Evolutionary conservation across 306 rosid species (phyloP), one percentile per base, ranked within the genome.

Genomic region (Quercus dentata): DNA sequence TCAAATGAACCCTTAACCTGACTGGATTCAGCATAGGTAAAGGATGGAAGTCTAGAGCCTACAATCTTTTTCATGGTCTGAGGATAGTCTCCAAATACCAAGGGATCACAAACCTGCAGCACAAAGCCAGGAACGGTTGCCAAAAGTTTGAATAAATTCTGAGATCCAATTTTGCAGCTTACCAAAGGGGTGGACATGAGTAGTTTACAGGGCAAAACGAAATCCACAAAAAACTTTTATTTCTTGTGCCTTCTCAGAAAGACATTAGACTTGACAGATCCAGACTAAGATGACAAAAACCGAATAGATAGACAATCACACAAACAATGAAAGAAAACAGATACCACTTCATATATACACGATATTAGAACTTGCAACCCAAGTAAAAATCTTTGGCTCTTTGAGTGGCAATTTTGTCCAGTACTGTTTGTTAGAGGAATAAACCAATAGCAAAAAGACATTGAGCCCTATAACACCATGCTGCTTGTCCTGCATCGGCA

Each of bases 401-500:
- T 81, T 78, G 82, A 71, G 87, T 70, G 13, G 97, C 97, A 7
- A 8, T 74, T 62, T 49, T 33, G 76, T 93, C 97, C 84, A 35
- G 19, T 76, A 23, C 84, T 79, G 56, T 89, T 73, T 79, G 88
- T 79, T 18, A 57, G 21, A 61, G 97, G 97, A 78, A 82, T 27
- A 61, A 76, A 4, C 80, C 88, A 59, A 74, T n/a, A 23, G 28
- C 77, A 0, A 58, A 58, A 80, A 62, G 46, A 89, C 5, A 80
- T 86, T 89, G 27, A 93, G 51, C 75, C 97, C 97, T 28, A 91
- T 46, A 79, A 81, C 76, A 9, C 94, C 97, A 6, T 62, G 86
- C 31, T 93, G 94, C 74, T 64, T 76, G 25, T 74, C 76, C 97
- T 93, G 90, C 87, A 87, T 56, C 97, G 88, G 90, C 87, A 87